phyloP scores from a whole-genome alignment of 2,329 filamentous ascomycete species.

The Zymoseptoria crescenta region DNA sequence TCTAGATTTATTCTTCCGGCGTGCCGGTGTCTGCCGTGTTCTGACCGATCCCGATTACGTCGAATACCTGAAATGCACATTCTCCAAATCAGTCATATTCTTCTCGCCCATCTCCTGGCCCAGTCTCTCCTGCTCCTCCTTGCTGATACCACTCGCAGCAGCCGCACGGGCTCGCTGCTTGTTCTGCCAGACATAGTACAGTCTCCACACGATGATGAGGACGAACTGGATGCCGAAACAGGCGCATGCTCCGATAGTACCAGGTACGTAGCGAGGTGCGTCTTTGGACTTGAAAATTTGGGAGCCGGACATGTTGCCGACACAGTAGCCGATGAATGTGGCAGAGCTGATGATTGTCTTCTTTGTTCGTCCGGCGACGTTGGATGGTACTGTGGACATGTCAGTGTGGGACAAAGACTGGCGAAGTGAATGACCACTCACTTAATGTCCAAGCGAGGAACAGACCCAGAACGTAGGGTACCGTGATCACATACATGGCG shows the following conservation, averaged over 20 bases:
- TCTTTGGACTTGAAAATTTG: slow-evolving; percentile 41
- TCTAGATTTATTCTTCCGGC: not conserved
- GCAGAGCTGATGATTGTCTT: slow-evolving; percentile 40
- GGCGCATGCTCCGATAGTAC: slow-evolving; percentile 34
- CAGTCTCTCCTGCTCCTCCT: slow-evolving; percentile 55
- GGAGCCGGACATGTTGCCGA: slow-evolving; percentile 42
- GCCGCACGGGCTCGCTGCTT: slow-evolving; percentile 20
- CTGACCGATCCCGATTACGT: slow-evolving; percentile 3
- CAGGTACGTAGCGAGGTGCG: slow-evolving; percentile 39
- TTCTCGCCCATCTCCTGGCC: slow-evolving; percentile 62
- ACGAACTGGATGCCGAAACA: slow-evolving; percentile 28
- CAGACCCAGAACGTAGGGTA: slow-evolving; percentile 27
- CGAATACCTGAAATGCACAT: slow-evolving; percentile 24
- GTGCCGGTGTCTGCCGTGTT: not conserved
- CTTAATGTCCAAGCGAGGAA: slow-evolving; percentile 30
- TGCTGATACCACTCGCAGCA: slow-evolving; percentile 27
- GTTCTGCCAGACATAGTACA: slow-evolving; percentile 37
- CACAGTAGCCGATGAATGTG: slow-evolving; percentile 42
- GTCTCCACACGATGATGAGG: slow-evolving; percentile 34
- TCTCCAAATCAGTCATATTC: slow-evolving; percentile 53
- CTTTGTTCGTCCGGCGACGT: slow-evolving; percentile 42
- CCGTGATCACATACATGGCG: slow-evolving; percentile 29
- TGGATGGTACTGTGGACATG: slow-evolving; percentile 31
- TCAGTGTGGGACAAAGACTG: not conserved
- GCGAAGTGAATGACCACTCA: not conserved